Base-by-base conservation (phyloP, 139 green algal genomes). In the Chlorella sp. region DNA sequence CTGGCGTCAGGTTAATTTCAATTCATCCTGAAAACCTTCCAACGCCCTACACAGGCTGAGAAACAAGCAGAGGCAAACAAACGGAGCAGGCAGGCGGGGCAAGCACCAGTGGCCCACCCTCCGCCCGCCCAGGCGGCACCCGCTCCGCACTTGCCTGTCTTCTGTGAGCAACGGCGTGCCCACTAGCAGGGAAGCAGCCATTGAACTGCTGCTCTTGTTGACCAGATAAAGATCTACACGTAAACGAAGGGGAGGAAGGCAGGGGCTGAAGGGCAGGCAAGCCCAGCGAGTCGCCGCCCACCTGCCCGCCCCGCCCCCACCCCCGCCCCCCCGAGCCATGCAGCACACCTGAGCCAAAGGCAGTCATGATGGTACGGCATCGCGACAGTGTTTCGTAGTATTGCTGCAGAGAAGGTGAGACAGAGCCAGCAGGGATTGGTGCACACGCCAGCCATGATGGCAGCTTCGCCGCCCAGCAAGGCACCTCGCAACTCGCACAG, bases 331-430 rank as follows among this genome's bases (percentile, higher is more conserved):
- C n/a, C n/a, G n/a, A n/a, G n/a, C n/a, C n/a, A n/a, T n/a, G n/a
- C n/a, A n/a, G n/a, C 72, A 2, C 48, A 67, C 73, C 73, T 34
- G 46, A 46, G 73, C 54, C 36, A 40, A 82, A 82, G 54, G 76
- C 76, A 16, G 76, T 82, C 6, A 82, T 54, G 16, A 82, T 62
- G 76, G 54, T 54, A 3, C 76, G 76, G 54, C 76, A 82, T 54
- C 76, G 54, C 54, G 76, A 67, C 24, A 82, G 54, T 0, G 51
- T 62, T 11, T 41, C 54, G 38, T 82, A 82, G n/a, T 82, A 82
- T 13, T 82, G 54, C 76, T 82, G 76, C 75, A 36, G 34, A 30
- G 36, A 8, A 34, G 3, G 36, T 11, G 11, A 54, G 46, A 54
- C 51, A 60, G 51, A 60, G 24, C 22, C 13, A 20, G 51, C 14